Conservation (phyloP, 495 filamentous ascomycete genomes). For the Hypoxylon perforatum region DNA sequence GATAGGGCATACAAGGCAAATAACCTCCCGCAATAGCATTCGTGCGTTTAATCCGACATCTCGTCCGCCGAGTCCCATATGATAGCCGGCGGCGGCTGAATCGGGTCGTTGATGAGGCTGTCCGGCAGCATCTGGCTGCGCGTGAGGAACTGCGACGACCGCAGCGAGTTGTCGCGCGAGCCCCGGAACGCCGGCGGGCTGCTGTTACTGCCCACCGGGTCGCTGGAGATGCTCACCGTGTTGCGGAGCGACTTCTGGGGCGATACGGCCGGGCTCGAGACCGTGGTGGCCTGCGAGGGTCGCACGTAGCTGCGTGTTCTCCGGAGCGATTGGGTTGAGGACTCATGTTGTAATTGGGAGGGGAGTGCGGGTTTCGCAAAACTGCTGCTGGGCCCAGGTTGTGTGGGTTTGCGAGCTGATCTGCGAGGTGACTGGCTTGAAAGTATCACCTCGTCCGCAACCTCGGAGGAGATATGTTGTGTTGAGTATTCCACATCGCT, state of each 20-base stretch:
- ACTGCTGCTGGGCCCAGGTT: not conserved
- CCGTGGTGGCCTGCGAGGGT: slow-evolving; percentile 60
- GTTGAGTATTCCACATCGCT: slow-evolving; percentile 58
- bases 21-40: no score
- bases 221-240: slow-evolving; percentile 24
- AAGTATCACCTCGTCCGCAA: slow-evolving; percentile 46
- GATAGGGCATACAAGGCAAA: no score
- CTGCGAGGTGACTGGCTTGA: slow-evolving; percentile 45
- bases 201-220: slow-evolving; percentile 18
- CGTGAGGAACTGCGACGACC: slow-evolving; percentile 57
- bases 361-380: slow-evolving; percentile 36
- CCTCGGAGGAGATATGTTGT: slow-evolving; percentile 37
- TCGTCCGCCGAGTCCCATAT: slow-evolving; percentile 62
- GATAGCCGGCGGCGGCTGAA: slow-evolving; percentile 53
- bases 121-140: slow-evolving; percentile 64
- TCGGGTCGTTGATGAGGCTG: slow-evolving; percentile 62
- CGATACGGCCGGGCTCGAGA: slow-evolving; percentile 47
- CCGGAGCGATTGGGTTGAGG: slow-evolving; percentile 18
- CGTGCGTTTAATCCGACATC: slow-evolving; percentile 36
- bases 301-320: slow-evolving; percentile 33
- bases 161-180: slow-evolving; percentile 39
- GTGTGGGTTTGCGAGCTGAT: slow-evolving; percentile 13
- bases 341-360: slow-evolving; percentile 5
- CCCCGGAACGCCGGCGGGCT: slow-evolving; percentile 32
- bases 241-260: slow-evolving; percentile 46